Conservation (phyloP, 106 monocot species). For the Posidonia australis region DNA sequence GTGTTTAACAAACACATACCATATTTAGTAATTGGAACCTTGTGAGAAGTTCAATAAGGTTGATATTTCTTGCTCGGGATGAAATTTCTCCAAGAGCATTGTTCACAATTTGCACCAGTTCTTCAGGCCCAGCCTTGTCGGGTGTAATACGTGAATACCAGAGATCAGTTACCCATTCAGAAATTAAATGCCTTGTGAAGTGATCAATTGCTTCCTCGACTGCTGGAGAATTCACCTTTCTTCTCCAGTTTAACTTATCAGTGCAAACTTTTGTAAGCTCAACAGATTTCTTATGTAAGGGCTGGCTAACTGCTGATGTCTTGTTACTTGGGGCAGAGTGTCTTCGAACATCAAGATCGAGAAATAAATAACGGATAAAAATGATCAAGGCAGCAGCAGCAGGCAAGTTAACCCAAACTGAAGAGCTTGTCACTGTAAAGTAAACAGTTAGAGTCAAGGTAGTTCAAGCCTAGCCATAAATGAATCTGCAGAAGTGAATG, state of each 20-base stretch:
- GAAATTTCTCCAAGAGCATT: constrained; percentile 79
- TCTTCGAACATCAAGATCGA: constrained; percentile 67
- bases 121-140: constrained; percentile 85
- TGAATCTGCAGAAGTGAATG: neutral
- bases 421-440: constrained; percentile 85
- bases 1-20: neutral
- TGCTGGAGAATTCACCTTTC: constrained; percentile 67
- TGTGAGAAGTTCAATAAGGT: constrained; percentile 82
- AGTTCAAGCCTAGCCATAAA: neutral
- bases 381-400: constrained; percentile 64
- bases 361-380: constrained; percentile 60
- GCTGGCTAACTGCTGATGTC: constrained; percentile 4
- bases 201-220: constrained; percentile 92
- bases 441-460: neutral
- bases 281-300: constrained; percentile 19
- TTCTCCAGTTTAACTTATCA: constrained; percentile 68
- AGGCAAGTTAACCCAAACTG: constrained; percentile 90
- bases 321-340: constrained; percentile 14
- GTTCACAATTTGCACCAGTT: constrained; percentile 67
- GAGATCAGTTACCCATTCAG: constrained; percentile 95
- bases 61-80: constrained; percentile 77
- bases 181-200: constrained; percentile 77
- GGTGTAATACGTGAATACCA: constrained; percentile 94
- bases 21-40: constrained; percentile 27
- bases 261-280: constrained; percentile 20